Base-by-base conservation (phyloP, 305 asterid genomes). In the Fraxinus ornus region DNA sequence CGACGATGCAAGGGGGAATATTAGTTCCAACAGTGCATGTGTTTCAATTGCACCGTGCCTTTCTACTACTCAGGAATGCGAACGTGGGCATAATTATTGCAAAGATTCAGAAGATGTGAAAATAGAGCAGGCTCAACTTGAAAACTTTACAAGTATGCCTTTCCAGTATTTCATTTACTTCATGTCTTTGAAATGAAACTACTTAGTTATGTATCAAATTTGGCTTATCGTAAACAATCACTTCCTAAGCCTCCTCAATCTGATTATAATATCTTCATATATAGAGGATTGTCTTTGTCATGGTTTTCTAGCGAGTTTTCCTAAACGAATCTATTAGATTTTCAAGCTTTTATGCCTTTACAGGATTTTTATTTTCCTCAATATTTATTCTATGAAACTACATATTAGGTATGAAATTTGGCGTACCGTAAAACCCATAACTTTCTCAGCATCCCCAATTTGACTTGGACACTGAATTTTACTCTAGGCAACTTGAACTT, bases 61-160 rank as follows among this genome's bases (percentile, higher is more conserved):
- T 81, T 73, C 41, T 75, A 72, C 85, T 80, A 82, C 76, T 76
- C 78, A 81, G 62, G 88, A 86, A 77, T 75, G 79, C 80, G 84
- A 49, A 64, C 74, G 47, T 60, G 17, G 77, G 39, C 36, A 47
- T 64, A 68, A 57, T 72, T 81, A 64, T 70, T 76, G 7, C 81
- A 88, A 78, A 81, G 81, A 82, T 81, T 79, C 70, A 35, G 76
- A 41, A 49, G 86, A 80, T 86, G 75, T 81, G 30, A 52, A 71
- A 84, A 55, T 79, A 32, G 75, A 49, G 36, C 82, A 62, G 4
- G 55, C 52, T 62, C 83, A 26, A 60, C 77, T 10, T 33, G 74
- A 82, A 78, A 77, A 24, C 8, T 7, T 21, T 70, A 19, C 68
- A 36, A 5, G 75, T 80, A 68, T 32, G 76, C 44, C 12, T 71